Evolutionary conservation across 129 eudicot genomes (phyloP).

Genomic region (Tagetes erecta): DNA sequence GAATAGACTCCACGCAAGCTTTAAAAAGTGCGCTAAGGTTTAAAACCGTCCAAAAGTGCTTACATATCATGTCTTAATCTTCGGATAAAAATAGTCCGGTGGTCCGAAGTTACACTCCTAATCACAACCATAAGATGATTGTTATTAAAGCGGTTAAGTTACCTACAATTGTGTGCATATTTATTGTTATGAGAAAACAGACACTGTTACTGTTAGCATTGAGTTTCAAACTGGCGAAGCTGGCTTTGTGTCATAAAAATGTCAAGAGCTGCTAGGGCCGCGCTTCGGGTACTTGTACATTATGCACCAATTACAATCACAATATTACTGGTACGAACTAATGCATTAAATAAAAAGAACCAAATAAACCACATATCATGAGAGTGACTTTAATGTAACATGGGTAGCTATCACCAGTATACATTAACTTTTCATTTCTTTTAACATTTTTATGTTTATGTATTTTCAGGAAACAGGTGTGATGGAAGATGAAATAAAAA

Average conservation of each 20-base stretch:
- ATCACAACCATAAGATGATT: too few species aligned
- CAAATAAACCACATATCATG: conserved; percentile 7
- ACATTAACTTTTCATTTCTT: not conserved
- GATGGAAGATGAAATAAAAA: conserved; percentile 66
- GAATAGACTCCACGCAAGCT: too few species aligned
- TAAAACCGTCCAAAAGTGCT: too few species aligned
- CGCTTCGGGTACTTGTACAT: conserved; percentile 10
- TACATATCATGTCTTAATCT: too few species aligned
- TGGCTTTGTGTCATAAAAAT: not conserved
- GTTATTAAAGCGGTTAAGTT: too few species aligned
- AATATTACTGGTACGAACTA: not conserved
- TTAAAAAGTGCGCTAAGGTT: too few species aligned
- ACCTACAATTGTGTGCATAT: too few species aligned
- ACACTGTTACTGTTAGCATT: not conserved
- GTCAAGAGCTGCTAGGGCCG: not conserved
- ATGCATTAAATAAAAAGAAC: conserved; percentile 19
- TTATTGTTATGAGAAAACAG: not conserved
- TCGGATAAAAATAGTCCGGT: too few species aligned
- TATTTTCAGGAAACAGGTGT: conserved; percentile 67
- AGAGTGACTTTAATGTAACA: conserved; percentile 28
- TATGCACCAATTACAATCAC: not conserved
- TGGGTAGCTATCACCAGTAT: conserved; percentile 20
- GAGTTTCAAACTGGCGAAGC: not conserved
- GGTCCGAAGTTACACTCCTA: too few species aligned
- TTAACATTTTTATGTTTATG: not conserved